Evolutionary conservation across 2,329 filamentous ascomycete species (phyloP).

Genomic region (Pseudodiploospora longispora): DNA sequence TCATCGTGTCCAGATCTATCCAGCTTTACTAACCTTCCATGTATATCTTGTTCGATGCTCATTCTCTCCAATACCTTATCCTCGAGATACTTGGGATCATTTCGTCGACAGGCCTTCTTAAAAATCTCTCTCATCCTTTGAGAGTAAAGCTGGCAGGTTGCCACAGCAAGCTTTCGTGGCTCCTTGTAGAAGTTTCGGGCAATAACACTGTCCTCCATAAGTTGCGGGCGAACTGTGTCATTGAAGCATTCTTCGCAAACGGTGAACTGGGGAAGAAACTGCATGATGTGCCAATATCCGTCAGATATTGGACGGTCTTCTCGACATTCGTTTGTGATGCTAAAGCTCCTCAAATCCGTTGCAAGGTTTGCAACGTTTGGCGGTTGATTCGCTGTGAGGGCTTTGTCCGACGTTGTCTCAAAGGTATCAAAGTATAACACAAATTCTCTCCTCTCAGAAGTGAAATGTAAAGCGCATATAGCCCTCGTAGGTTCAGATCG

Average conservation of each 20-base stretch:
- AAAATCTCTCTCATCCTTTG: conserved; percentile 71
- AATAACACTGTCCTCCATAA: conserved; percentile 44
- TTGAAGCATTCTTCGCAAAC: conserved; percentile 85
- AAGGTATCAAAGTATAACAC: conserved; percentile 52
- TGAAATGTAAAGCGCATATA: conserved; percentile 61
- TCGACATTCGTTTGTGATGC: conserved; percentile 53
- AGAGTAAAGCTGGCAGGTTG: conserved; percentile 73
- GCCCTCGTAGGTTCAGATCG: conserved; percentile 39
- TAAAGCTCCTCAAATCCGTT: conserved; percentile 52
- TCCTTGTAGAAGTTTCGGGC: conserved; percentile 58
- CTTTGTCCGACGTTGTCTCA: conserved; percentile 47
- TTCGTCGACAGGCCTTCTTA: conserved; percentile 52
- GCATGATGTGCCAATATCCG: conserved; percentile 69
- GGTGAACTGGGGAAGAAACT: conserved; percentile 66
- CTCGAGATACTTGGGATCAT: conserved; percentile 59
- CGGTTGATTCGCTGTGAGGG: conserved; percentile 33
- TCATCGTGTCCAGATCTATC: conserved; percentile 26
- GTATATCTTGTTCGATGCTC: conserved; percentile 51
- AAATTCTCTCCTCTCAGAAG: conserved; percentile 44
- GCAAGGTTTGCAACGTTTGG: conserved; percentile 56
- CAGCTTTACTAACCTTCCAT: conserved; percentile 42
- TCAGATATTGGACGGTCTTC: conserved; percentile 55
- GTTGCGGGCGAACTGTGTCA: conserved; percentile 64
- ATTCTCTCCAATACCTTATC: conserved; percentile 49
- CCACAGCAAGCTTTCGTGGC: conserved; percentile 45